phyloP scores from a whole-genome alignment of 2,329 filamentous ascomycete species.

The Cyphellophora europaea region DNA sequence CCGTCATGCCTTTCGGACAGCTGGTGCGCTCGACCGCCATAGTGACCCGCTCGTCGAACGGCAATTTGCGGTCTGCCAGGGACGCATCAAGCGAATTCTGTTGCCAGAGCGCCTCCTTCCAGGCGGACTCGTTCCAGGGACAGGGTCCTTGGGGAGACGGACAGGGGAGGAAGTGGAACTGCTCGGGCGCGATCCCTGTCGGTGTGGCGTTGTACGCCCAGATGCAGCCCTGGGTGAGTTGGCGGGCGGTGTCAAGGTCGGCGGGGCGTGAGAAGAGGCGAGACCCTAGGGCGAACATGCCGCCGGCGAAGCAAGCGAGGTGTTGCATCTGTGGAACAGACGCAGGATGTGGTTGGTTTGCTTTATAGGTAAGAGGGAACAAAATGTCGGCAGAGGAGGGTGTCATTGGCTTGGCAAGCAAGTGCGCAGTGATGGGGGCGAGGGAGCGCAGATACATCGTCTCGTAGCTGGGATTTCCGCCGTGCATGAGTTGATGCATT shows the following conservation, averaged over 20 bases:
- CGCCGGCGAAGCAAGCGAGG: constrained; percentile 45
- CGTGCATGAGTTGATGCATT: constrained; percentile 68
- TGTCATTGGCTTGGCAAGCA: constrained; percentile 71
- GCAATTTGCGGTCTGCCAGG: neutral
- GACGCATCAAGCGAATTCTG: neutral
- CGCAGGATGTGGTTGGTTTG: neutral
- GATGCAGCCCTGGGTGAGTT: constrained; percentile 46
- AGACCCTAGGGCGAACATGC: constrained; percentile 45
- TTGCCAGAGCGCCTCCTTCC: neutral
- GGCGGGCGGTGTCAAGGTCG: constrained; percentile 40
- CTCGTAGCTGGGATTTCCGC: constrained; percentile 53
- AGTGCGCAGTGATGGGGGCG: constrained; percentile 58
- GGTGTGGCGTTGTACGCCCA: constrained; percentile 44
- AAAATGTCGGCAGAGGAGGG: constrained; percentile 61
- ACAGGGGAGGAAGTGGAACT: constrained; percentile 35
- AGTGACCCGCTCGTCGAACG: neutral
- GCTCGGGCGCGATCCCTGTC: constrained; percentile 47
- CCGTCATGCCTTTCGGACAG: constrained; percentile 18
- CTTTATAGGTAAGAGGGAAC: constrained; percentile 36
- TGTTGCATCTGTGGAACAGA: constrained; percentile 38
- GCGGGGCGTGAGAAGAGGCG: constrained; percentile 41
- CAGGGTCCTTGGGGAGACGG: too few species aligned
- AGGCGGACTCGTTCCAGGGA: neutral
- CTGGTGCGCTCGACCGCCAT: neutral
- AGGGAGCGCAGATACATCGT: constrained; percentile 62